Evolutionary conservation across 768 basidiomycete species (phyloP), one percentile per base, ranked within the genome.

Genomic region (Mycena alexandri): DNA sequence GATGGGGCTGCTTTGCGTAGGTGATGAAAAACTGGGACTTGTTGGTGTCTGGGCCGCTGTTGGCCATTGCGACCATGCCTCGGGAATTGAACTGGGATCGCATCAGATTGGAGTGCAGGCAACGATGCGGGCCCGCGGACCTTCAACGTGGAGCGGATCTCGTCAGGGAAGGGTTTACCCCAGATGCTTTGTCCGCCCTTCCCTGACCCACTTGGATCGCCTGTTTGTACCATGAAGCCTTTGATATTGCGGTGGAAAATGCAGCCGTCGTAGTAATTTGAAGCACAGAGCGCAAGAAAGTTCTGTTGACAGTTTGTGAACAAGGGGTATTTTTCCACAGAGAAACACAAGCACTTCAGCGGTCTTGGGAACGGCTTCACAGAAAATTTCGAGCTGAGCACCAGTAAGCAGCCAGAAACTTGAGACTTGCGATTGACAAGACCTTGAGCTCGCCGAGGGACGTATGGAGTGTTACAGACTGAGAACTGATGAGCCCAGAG

Each of bases 111-210:
- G 50, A 53, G 57, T 48, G 44, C 50, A 68, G n/a, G 16, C 25
- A 52, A 42, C 43, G 54, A 59, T 51, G 54, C 21, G 69, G 48
- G 60, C 36, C 61, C 75, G 75, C 62, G 34, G 29, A 95, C 96
- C 85, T 98, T 97, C 71, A 99, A 84, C 7, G 98, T 99, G 48
- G 95, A 93, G 54, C 96, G 85, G 47, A 98, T 86, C 82, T 99
- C 98, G 75, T 99, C 97, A 17, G 89, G 78, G 75, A 98, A 99
- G 0, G 96, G 90, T 65, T 87, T 88, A 3, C 95, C 96, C 95
- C 96, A 99, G 71, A 98, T 93, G 74, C 93, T 96, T 80, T 98
- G 95, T 14, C 98, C 98, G 43, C 94, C 96, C 79, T 98, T 99
- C 29, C 98, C 98, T 29, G 93, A 88, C 24, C 95, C 94, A 12